Percentiles rank a stretch among this genome's conserved stretches.
Evolutionary conservation across 768 basidiomycete species (phyloP).

Genomic region (Inosperma sp.): DNA sequence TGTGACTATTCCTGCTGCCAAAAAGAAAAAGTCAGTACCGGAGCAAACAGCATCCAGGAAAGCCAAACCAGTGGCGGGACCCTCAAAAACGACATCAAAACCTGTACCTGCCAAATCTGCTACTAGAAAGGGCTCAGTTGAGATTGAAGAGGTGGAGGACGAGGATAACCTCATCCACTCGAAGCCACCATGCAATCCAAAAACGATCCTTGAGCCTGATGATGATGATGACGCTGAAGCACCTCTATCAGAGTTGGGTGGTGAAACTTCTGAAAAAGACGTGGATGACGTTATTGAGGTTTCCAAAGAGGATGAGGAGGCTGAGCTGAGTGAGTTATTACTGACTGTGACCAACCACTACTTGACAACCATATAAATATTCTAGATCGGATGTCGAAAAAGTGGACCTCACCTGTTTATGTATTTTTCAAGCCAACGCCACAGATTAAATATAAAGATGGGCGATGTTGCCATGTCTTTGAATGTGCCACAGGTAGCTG

Average conservation of each 20-base stretch:
- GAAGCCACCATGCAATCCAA: background rate
- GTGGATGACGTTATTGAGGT: background rate
- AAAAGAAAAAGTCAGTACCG: no score
- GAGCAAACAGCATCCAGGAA: no score
- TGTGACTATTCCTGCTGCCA: no score
- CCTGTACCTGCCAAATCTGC: no score
- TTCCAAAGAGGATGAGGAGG: background rate
- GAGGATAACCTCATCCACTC: background rate
- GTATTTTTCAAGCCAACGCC: constrained; percentile 18
- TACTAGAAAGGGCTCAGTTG: background rate
- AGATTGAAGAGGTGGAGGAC: background rate
- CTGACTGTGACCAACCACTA: background rate
- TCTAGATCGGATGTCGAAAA: no score
- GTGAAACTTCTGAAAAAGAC: no score
- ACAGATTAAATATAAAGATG: background rate
- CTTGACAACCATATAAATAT: background rate
- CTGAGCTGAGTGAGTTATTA: background rate
- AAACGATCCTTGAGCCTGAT: background rate
- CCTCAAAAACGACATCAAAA: no score
- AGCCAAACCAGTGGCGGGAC: no score
- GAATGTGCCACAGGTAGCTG: constrained; percentile 23
- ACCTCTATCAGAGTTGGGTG: no score
- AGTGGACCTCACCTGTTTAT: no score
- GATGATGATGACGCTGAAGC: no score
- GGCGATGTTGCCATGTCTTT: no score